phyloP scores from a whole-genome alignment of 169 alveolate species.

The Plasmodium gonderi region DNA sequence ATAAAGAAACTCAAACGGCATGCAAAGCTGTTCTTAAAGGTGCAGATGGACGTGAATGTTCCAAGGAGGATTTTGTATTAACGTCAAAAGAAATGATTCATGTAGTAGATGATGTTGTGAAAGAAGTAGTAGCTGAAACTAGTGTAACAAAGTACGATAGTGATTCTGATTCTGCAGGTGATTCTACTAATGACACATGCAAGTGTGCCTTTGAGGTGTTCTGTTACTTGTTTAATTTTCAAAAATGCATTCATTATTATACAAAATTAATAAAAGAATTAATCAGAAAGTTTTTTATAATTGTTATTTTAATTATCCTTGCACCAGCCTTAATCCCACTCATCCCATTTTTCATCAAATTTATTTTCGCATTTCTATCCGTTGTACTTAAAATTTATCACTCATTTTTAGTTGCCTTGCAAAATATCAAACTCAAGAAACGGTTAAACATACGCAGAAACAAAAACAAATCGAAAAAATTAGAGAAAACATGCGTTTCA shows the following conservation, averaged over 20 bases:
- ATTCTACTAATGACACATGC: slow-evolving; percentile 8
- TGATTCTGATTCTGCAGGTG: neutral
- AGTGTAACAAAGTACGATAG: neutral
- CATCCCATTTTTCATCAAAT: slow-evolving; percentile 42
- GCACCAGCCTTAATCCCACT: slow-evolving; percentile 72
- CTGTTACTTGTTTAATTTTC: slow-evolving; percentile 34
- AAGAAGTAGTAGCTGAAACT: neutral
- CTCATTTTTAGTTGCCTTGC: neutral
- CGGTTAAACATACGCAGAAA: slow-evolving; percentile 2
- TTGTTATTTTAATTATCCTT: slow-evolving; percentile 39
- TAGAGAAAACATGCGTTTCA: neutral
- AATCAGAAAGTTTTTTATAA: slow-evolving; percentile 23
- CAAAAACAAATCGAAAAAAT: neutral
- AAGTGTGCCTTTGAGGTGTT: slow-evolving; percentile 27
- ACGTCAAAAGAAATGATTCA: slow-evolving; percentile 31
- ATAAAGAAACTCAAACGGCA: slow-evolving; percentile 26
- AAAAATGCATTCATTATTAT: slow-evolving; percentile 36
- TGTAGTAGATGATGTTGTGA: neutral
- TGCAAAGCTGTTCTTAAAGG: slow-evolving; percentile 57
- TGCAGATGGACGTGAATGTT: slow-evolving; percentile 45
- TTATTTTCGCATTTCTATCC: slow-evolving; percentile 13
- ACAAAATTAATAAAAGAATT: slow-evolving; percentile 6
- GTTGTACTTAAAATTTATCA: slow-evolving; percentile 4
- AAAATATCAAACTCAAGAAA: neutral
- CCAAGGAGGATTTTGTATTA: slow-evolving; percentile 29